Evolutionary conservation across 2,329 filamentous ascomycete species (phyloP), one percentile per base, ranked within the genome.

Genomic region (Penicillium sp.): DNA sequence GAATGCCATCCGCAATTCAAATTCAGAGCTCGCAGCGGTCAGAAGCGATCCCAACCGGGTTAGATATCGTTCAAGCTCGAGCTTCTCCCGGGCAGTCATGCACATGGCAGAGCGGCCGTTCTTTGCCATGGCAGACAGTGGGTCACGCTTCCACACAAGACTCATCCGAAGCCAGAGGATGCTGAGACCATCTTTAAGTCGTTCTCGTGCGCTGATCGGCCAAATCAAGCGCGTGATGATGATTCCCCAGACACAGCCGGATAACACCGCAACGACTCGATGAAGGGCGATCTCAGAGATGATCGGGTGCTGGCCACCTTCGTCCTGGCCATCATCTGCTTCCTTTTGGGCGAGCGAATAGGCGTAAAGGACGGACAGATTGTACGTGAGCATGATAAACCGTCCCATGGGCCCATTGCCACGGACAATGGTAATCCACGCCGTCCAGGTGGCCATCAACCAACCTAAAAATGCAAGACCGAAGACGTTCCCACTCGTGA

Each of bases 151-250:
- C 93, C 93, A 98, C 57, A 97, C 91, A 29, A 98, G 79, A 13
- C 90, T 89, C 83, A 98, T 91, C 50, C 95, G 88, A 6, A 98
- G 78, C 81, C 93, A 97, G 10, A 98, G 76, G n/a, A 95, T 78
- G 25, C 89, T 88, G 9, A 96, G 78, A 1, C 92, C 92, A 62
- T 95, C 86, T 64, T 93, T 89, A 61, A 97, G 84, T 71, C 95
- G 95, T 55, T 81, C 79, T 38, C 93, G 81, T 1, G 90, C 93
- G 28, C 89, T 93, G 54, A 96, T 95, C 7, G 93, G 93, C 89
- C 91, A 97, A 56, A 98, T 84, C 43, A 95, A 65, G 50, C 92
- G 82, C 43, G 91, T 96, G 53, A 97, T 81, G 44, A 97, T 80
- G 52, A 98, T 82, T 31, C 91, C 93, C 91, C 92, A 98, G 13